Conservation (phyloP, 2,329 filamentous ascomycete species). For the Westerdykella ornata region DNA sequence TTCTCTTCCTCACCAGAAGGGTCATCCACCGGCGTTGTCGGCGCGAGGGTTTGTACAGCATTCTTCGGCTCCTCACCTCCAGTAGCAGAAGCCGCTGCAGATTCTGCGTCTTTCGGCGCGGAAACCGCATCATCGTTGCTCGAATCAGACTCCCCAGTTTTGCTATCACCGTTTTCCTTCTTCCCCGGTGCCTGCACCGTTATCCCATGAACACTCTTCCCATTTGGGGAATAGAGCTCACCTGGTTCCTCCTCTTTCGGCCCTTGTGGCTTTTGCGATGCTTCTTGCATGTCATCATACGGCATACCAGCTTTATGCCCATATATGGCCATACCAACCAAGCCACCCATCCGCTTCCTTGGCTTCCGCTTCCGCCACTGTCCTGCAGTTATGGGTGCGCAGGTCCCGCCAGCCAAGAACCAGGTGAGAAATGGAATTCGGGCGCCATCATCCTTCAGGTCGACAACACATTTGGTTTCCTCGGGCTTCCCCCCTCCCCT, state of each 20-base stretch:
- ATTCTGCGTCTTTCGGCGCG: too few relatives aligned
- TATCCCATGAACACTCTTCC: not conserved
- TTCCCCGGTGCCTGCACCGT: not conserved
- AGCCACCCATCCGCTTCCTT: conserved; percentile 18
- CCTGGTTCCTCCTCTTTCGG: not conserved
- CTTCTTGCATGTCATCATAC: conserved; percentile 4
- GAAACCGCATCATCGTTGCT: not conserved
- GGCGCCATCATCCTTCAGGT: not conserved
- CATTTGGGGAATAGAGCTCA: not conserved
- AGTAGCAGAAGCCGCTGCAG: too few relatives aligned
- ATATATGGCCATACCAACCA: conserved; percentile 20
- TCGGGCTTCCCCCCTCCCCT: not conserved
- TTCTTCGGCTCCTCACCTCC: too few relatives aligned
- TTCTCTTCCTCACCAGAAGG: not conserved
- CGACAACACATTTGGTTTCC: not conserved
- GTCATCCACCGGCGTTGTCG: too few relatives aligned
- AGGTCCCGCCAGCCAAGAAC: conserved; percentile 22
- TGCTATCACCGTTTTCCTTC: not conserved
- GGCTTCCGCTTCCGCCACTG: conserved; percentile 20
- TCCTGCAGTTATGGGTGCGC: conserved; percentile 7
- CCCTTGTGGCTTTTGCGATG: not conserved
- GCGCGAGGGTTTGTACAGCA: too few relatives aligned
- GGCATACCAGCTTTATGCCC: conserved; percentile 11
- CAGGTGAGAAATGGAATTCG: conserved; percentile 14
- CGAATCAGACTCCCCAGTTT: not conserved